Conservation (phyloP, 2,329 filamentous ascomycete species). For the Dendryphion nanum region DNA sequence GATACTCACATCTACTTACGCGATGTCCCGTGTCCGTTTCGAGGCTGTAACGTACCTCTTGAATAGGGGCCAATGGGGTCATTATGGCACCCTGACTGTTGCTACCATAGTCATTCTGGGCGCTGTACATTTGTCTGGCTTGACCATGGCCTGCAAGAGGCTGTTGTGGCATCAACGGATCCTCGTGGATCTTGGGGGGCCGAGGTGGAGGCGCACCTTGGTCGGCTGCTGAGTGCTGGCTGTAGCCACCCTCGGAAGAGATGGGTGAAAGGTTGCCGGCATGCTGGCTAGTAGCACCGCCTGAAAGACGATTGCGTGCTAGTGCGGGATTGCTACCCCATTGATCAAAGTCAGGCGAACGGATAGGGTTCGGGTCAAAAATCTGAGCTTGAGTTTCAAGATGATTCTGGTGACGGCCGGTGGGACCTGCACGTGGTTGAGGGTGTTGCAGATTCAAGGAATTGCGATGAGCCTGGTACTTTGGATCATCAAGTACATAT, state of each 20-base stretch:
- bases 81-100: constrained; percentile 30
- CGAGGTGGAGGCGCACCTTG: constrained; percentile 45
- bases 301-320: constrained; percentile 40
- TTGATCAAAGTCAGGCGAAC: constrained; percentile 44
- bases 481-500: constrained; percentile 59
- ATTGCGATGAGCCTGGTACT: constrained; percentile 79
- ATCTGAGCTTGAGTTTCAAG: constrained; percentile 71
- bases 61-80: constrained; percentile 49
- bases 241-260: constrained; percentile 39
- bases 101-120: constrained; percentile 34
- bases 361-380: constrained; percentile 53
- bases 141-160: constrained; percentile 38
- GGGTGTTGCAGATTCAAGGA: constrained; percentile 78
- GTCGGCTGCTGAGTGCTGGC: constrained; percentile 38
- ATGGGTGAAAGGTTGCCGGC: constrained; percentile 39
- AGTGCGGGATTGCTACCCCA: constrained; percentile 49
- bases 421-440: constrained; percentile 71
- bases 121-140: constrained; percentile 40
- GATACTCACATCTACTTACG: constrained; percentile 5
- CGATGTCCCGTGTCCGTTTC: constrained; percentile 43
- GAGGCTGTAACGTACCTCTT: constrained; percentile 50
- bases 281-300: constrained; percentile 26
- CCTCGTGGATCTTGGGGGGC: constrained; percentile 55
- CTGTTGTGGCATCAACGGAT: constrained; percentile 54
- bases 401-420: constrained; percentile 69